phyloP scores from a whole-genome alignment of 495 filamentous ascomycete genomes.

The Annulohypoxylon bovei region DNA sequence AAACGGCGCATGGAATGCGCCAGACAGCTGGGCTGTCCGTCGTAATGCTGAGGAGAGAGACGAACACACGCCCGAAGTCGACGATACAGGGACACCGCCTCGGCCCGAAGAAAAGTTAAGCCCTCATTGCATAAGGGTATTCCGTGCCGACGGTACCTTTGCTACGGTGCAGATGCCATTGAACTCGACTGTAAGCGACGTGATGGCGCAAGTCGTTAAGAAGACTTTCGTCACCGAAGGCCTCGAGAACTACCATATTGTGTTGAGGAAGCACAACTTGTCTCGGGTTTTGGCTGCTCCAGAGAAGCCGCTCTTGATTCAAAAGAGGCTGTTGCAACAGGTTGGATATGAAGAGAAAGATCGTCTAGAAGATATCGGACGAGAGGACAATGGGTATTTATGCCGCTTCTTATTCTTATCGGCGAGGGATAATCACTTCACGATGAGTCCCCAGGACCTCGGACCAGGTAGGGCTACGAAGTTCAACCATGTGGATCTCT shows the following conservation, averaged over 20 bases:
- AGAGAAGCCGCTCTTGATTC: slow-evolving; percentile 89
- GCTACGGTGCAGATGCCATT: slow-evolving; percentile 84
- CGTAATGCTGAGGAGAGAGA: slow-evolving; percentile 68
- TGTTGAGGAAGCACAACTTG: slow-evolving; percentile 93
- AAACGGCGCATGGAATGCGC: slow-evolving; percentile 79
- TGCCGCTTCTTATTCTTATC: slow-evolving; percentile 95
- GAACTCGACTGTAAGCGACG: slow-evolving; percentile 83
- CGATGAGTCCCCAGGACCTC: slow-evolving; percentile 68
- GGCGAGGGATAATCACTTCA: slow-evolving; percentile 83
- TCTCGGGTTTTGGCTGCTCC: slow-evolving; percentile 77
- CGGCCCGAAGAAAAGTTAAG: slow-evolving; percentile 71
- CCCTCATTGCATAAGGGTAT: slow-evolving; percentile 93
- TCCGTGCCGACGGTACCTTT: slow-evolving; percentile 92
- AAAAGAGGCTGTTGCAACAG: slow-evolving; percentile 91
- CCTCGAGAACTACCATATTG: slow-evolving; percentile 91
- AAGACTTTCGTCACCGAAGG: slow-evolving; percentile 93
- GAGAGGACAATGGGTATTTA: slow-evolving; percentile 96
- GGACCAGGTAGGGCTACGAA: slow-evolving; percentile 82
- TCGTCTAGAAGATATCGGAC: slow-evolving; percentile 90
- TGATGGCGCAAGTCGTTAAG: slow-evolving; percentile 83
- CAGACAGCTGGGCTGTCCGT: slow-evolving; percentile 92
- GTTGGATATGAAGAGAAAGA: slow-evolving; percentile 91
- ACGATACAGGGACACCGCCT: slow-evolving; percentile 69
- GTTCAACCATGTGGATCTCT: slow-evolving; percentile 90
- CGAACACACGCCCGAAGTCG: slow-evolving; percentile 59